Percentiles rank a stretch among this genome's conserved stretches.
These are phyloP conservation scores for Batkoa obscura DNA, from an alignment of 371 early-diverging fungal species.

Conservation along the genomic window DNA sequence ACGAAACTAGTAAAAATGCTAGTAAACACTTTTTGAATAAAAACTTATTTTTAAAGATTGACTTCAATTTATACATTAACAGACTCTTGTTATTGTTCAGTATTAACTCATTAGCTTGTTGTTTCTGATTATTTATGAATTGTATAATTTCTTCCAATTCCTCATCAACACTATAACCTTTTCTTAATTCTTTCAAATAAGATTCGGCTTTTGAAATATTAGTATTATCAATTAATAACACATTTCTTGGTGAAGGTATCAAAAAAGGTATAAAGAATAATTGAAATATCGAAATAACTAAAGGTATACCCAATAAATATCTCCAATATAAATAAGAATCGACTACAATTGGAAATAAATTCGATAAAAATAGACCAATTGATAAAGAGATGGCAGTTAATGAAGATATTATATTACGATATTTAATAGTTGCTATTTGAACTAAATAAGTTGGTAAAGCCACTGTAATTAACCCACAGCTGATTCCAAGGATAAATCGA, in stretches of 20 bases:
- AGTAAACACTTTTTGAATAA: not conserved
- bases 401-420: slow-evolving; percentile 46
- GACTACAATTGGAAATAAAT: no score
- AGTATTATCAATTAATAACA: not conserved
- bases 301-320: slow-evolving; percentile 33
- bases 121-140: slow-evolving; percentile 24
- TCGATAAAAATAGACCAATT: slow-evolving; percentile 45
- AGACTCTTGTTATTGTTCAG: no score
- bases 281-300: slow-evolving; percentile 7
- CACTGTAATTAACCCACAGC: slow-evolving; percentile 55
- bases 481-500: slow-evolving; percentile 63
- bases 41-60: no score
- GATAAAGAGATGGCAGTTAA: slow-evolving; percentile 19
- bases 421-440: slow-evolving; percentile 46
- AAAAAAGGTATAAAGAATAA: not conserved
- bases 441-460: slow-evolving; percentile 60
- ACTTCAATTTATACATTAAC: not conserved
- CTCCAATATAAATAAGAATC: slow-evolving; percentile 27
- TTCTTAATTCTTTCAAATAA: not conserved
- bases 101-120: slow-evolving; percentile 25
- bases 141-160: not conserved
- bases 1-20: slow-evolving; percentile 46
- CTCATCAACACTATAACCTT: not conserved
- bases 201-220: no score
- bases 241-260: not conserved